Conservation (phyloP, 2,329 filamentous ascomycete species). For the Phyllosticta capitalensis region DNA sequence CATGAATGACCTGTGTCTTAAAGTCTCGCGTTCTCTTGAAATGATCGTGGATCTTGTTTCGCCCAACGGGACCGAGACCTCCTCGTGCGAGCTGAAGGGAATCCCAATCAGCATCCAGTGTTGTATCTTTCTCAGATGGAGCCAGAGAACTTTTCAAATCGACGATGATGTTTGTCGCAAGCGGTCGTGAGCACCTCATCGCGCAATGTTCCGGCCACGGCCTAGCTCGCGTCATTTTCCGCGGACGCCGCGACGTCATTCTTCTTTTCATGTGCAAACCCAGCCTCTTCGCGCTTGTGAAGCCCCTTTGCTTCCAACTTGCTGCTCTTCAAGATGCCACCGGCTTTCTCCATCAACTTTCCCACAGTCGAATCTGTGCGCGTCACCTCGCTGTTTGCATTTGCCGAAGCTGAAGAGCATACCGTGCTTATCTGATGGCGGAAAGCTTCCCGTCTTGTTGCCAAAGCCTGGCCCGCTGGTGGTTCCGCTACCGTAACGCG, state of each 20-base stretch:
- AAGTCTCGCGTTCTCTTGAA: neutral
- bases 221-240: neutral
- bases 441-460: conserved; percentile 23
- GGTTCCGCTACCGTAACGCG: conserved; percentile 22
- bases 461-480: conserved; percentile 28
- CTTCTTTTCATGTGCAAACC: neutral
- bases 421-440: neutral
- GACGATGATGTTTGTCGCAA: neutral
- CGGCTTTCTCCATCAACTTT: conserved; percentile 51
- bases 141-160: neutral
- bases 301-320: conserved; percentile 41
- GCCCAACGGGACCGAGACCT: neutral
- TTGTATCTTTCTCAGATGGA: neutral
- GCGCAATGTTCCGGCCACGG: neutral
- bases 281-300: conserved; percentile 37
- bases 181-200: neutral
- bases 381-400: conserved; percentile 12
- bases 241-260: neutral
- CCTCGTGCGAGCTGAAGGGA: neutral
- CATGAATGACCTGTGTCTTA: neutral
- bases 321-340: conserved; percentile 40
- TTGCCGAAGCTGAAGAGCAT: neutral
- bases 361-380: conserved; percentile 40
- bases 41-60: neutral
- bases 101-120: neutral